Evolutionary conservation across 2,329 filamentous ascomycete genomes (phyloP).

Genomic region (Aureobasidium sp.): DNA sequence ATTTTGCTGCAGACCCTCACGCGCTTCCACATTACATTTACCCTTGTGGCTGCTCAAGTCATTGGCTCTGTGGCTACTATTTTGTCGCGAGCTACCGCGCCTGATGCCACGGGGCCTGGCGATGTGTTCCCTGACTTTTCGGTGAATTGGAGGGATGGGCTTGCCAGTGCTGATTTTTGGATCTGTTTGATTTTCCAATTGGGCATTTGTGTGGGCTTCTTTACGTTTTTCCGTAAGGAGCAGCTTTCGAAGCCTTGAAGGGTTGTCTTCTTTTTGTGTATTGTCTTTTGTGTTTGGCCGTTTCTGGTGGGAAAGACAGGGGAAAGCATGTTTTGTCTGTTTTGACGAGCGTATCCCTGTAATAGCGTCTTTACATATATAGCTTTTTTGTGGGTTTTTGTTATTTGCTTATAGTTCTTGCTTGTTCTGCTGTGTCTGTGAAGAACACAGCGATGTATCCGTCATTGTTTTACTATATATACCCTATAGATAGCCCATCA

Average conservation of each 20-base stretch:
- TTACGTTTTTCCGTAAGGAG: constrained; percentile 52
- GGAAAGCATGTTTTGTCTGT: not conserved
- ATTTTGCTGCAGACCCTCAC: constrained; percentile 56
- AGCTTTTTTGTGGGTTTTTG: not conserved
- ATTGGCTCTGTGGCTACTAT: constrained; percentile 58
- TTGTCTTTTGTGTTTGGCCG: not conserved
- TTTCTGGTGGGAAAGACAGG: not conserved
- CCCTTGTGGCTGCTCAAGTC: constrained; percentile 55
- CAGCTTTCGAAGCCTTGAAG: constrained; percentile 48
- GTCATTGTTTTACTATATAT: no score
- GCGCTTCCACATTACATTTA: constrained; percentile 57
- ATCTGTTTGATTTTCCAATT: constrained; percentile 52
- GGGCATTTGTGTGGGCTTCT: constrained; percentile 51
- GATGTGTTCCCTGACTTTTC: constrained; percentile 57
- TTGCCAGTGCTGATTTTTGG: constrained; percentile 55
- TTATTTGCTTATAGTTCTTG: not conserved
- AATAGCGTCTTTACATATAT: not conserved
- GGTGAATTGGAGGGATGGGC: constrained; percentile 38
- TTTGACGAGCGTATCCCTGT: not conserved
- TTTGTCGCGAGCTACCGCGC: constrained; percentile 52
- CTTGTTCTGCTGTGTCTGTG: not conserved
- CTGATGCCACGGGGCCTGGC: constrained; percentile 55
- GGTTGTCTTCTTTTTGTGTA: not conserved
- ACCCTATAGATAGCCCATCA: no score
- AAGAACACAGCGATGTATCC: no score